Conservation (phyloP, 306 rosid species). For the Canavalia ensiformis region DNA sequence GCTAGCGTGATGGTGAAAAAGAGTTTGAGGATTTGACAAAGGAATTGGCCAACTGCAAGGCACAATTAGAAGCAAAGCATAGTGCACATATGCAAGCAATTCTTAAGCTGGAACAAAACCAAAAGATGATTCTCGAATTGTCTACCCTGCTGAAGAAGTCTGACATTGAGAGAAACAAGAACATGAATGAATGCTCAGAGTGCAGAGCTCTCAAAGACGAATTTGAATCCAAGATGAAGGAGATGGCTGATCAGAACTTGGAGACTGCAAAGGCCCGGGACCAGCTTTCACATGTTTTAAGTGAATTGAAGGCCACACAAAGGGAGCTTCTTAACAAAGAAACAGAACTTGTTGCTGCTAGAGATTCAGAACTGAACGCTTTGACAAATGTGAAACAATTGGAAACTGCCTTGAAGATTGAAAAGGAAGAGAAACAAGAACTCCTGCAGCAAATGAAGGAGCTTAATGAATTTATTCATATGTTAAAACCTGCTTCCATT, state of each 20-base stretch:
- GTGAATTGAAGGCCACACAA: conserved; percentile 62
- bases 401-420: conserved; percentile 54
- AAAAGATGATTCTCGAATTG: conserved; percentile 61
- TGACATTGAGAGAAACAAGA: conserved; percentile 67
- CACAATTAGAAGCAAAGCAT: conserved; percentile 81
- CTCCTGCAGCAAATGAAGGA: conserved; percentile 60
- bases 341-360: conserved; percentile 61
- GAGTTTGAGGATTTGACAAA: conserved; percentile 66
- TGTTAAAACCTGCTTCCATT: conserved; percentile 53
- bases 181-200: conserved; percentile 50
- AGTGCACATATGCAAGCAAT: conserved; percentile 71
- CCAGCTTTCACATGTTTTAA: conserved; percentile 58
- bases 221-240: conserved; percentile 60
- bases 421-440: conserved; percentile 59
- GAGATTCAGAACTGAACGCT: conserved; percentile 62
- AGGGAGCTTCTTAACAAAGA: conserved; percentile 66
- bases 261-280: conserved; percentile 51
- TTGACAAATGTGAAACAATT: conserved; percentile 45
- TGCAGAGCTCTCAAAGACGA: conserved; percentile 49
- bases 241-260: conserved; percentile 55
- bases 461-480: conserved; percentile 56
- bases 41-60: conserved; percentile 74
- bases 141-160: conserved; percentile 61
- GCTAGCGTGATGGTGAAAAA: conserved; percentile 58
- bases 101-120: conserved; percentile 69